Base-by-base conservation (phyloP, 495 filamentous ascomycete genomes). In the Sabuloglossum arenarium region DNA sequence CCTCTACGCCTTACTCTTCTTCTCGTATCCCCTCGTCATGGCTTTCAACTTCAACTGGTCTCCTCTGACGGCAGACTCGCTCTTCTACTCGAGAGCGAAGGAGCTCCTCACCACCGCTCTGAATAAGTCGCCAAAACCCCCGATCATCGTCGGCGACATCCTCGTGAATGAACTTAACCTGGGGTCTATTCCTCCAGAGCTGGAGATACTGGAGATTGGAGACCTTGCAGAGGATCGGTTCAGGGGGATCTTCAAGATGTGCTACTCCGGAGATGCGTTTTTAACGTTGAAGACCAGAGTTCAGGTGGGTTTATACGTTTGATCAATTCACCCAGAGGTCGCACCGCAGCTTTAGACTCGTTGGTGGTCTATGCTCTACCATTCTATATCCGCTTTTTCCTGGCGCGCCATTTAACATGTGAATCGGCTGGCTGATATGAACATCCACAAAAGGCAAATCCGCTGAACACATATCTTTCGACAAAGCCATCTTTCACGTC, bases 1-100 rank as follows among this genome's bases (percentile, higher is more conserved):
- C 45, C n/a, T n/a, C n/a, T n/a, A n/a, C n/a, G n/a, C n/a, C n/a
- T n/a, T n/a, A n/a, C n/a, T n/a, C n/a, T n/a, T n/a, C n/a, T 39
- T 39, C 34, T 39, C 34, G 16, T 39, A 16, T 39, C 8, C 34
- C 45, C 28, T 37, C 14, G 31, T 31, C 71, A 98, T 98, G 91
- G 90, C 91, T 60, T 98, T 98, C 81, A 96, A 95, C 75, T 97
- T 98, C 86, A 98, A 97, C 88, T 98, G 91, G 91, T 94, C 88
- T 77, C 91, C 91, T 65, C 78, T 98, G 61, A 88, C 89, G 69
- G 89, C 89, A 62, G 86, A 95, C 73, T 88, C 87, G 66, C 69
- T 71, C 58, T 93, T 93, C 72, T 93, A 93, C 69, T 78, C 81
- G 63, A 80, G 88, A 63, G 91, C 91, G 53, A 85, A 89, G 66